Conservation (phyloP, 768 basidiomycete species). For the Phaffia australis region DNA sequence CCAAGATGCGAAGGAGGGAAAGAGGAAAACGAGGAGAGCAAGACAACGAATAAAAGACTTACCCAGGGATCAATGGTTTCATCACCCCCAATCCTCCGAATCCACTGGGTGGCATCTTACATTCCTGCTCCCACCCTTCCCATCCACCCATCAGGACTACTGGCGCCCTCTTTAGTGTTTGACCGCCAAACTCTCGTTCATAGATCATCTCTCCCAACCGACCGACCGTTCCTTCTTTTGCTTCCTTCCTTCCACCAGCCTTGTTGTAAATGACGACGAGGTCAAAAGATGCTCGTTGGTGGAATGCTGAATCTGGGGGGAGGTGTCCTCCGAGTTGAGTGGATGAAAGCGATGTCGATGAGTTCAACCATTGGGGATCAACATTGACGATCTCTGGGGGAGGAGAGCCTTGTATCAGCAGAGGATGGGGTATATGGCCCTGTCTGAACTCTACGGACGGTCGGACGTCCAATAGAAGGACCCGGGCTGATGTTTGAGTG, state of each 20-base stretch:
- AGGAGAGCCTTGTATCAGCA: constrained; percentile 29
- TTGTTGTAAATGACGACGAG: constrained; percentile 74
- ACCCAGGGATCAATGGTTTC: constrained; percentile 16
- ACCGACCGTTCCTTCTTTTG: constrained; percentile 11
- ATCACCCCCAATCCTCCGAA: constrained; percentile 13
- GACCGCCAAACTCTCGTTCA: constrained; percentile 51
- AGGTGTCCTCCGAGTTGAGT: constrained; percentile 38
- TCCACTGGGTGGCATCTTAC: constrained; percentile 41
- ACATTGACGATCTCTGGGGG: constrained; percentile 54
- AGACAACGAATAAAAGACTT: background rate
- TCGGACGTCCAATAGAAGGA: constrained; percentile 75
- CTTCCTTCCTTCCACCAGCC: background rate
- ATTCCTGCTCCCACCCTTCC: constrained; percentile 58
- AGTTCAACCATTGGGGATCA: constrained; percentile 66
- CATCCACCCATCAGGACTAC: constrained; percentile 76
- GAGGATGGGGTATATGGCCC: constrained; percentile 57
- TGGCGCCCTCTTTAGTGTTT: constrained; percentile 58
- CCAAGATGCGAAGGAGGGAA: background rate
- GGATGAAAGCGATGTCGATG: constrained; percentile 33
- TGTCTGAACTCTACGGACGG: constrained; percentile 61
- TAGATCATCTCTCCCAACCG: constrained; percentile 57
- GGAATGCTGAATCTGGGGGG: constrained; percentile 61
- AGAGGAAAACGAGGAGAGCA: background rate
- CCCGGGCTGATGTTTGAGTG: constrained; percentile 44
- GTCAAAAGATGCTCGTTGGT: constrained; percentile 77